These are phyloP conservation scores for Picochlorum sp. DNA, from an alignment of 139 green algal species.

Conservation along the genomic window DNA sequence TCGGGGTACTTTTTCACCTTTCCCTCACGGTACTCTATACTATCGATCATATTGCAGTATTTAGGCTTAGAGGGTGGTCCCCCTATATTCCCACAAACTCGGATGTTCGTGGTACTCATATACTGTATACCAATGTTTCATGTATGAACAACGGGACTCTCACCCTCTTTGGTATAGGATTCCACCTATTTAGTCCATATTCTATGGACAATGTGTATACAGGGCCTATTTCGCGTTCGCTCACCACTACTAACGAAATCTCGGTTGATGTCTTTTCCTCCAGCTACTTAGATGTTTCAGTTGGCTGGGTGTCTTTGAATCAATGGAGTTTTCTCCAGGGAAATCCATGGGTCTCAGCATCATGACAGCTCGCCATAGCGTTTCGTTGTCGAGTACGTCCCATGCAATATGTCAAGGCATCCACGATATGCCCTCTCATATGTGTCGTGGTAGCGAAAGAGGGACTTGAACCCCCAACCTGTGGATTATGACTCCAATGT, in stretches of 20 bases:
- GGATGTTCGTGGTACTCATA: slow-evolving; percentile 9
- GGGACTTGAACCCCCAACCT: slow-evolving; percentile 44
- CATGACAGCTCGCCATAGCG: slow-evolving; percentile 33
- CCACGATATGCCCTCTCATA: slow-evolving; percentile 25
- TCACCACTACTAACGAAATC: slow-evolving; percentile 61
- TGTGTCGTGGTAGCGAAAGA: slow-evolving; percentile 21
- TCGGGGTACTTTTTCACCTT: slow-evolving; percentile 57
- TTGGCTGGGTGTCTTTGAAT: slow-evolving; percentile 41
- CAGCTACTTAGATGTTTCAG: slow-evolving; percentile 67
- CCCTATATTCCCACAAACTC: slow-evolving; percentile 31
- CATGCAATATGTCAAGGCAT: slow-evolving; percentile 39
- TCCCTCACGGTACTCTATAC: slow-evolving; percentile 69
- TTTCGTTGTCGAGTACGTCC: slow-evolving; percentile 47
- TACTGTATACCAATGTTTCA: background rate
- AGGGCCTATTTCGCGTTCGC: slow-evolving; percentile 45
- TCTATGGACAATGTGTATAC: background rate
- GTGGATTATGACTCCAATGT: slow-evolving; percentile 53
- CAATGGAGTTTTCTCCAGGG: slow-evolving; percentile 37
- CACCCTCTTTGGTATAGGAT: slow-evolving; percentile 50
- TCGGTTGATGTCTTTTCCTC: slow-evolving; percentile 59
- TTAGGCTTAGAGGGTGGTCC: slow-evolving; percentile 61
- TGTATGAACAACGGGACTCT: slow-evolving; percentile 47
- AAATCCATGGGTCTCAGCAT: slow-evolving; percentile 43
- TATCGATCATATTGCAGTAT: slow-evolving; percentile 56
- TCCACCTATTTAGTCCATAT: slow-evolving; percentile 25